Base-by-base conservation (phyloP, 495 filamentous ascomycete genomes). In the Podospora bellae-mahoneyi region DNA sequence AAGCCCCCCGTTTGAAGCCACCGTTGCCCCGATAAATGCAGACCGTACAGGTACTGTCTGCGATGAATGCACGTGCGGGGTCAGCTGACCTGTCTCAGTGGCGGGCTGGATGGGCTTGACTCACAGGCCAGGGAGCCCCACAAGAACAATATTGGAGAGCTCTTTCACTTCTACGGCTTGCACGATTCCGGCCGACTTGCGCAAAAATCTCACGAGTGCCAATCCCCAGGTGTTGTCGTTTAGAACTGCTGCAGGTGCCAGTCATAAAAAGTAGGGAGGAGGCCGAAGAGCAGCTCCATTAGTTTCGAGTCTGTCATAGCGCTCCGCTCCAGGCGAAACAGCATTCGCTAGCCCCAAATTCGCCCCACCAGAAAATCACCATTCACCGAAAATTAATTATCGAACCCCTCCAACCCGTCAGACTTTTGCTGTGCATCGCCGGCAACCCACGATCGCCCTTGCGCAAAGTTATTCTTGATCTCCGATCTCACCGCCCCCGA, bases 341-440 rank as follows among this genome's bases (percentile, higher is more conserved):
- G 61, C 26, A 64, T 60, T 70, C 72, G 66, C 71, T 72, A 74
- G 74, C 75, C 75, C 75, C 75, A 75, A 74, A 77, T 69, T 63
- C 65, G 66, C 74, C 74, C 74, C 75, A 75, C 75, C 74, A 76
- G 66, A 73, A 77, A 77, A 77, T 73, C 72, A 72, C 75, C 74
- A 66, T 75, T 69, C 75, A 73, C 69, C 65, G 69, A 73, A 76
- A 77, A 77, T 71, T 69, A 71, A 77, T 76, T 75, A 39, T 71
- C 72, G 62, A 58, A 70, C 75, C 74, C 74, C 74, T 76, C 74
- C 67, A 73, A 66, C 61, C 61, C 32, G 23, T 66, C 71, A 69
- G 67, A 67, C 71, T 76, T 76, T 69, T 71, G 68, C 68, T 60
- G 68, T 69, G 67, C 68, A 61, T 62, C 65, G 65, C 62, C 67